phyloP scores from a whole-genome alignment of 2,329 filamentous ascomycete genomes.

The Capronia americana region DNA sequence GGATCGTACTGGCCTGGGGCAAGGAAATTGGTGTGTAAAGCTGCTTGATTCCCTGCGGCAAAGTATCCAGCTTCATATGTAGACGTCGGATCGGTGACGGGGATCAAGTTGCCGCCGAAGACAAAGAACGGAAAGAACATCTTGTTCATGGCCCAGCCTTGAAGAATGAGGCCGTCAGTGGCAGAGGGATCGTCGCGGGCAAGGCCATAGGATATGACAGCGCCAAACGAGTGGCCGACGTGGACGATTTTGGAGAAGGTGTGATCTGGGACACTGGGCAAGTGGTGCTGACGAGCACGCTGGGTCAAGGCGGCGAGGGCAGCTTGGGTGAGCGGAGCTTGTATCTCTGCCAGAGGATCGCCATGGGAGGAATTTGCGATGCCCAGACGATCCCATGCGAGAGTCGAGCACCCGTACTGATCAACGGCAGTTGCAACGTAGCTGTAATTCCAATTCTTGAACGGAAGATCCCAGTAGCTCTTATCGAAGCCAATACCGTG shows the following conservation, averaged over 20 bases:
- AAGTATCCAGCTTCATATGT: slow-evolving; percentile 62
- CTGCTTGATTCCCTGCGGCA: slow-evolving; percentile 57
- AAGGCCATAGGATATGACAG: slow-evolving; percentile 63
- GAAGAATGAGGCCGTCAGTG: slow-evolving; percentile 65
- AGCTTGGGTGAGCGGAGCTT: slow-evolving; percentile 64
- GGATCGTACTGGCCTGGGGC: slow-evolving; percentile 62
- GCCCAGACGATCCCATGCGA: slow-evolving; percentile 68
- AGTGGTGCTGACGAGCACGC: slow-evolving; percentile 41
- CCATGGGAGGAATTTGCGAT: slow-evolving; percentile 65
- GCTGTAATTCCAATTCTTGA: slow-evolving; percentile 66
- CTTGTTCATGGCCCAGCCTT: slow-evolving; percentile 63
- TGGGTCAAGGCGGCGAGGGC: slow-evolving; percentile 62
- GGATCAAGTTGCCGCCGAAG: slow-evolving; percentile 30
- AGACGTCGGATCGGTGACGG: slow-evolving; percentile 46
- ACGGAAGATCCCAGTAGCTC: slow-evolving; percentile 66
- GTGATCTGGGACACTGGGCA: slow-evolving; percentile 46
- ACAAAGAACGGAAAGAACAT: slow-evolving; percentile 51
- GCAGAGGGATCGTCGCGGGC: slow-evolving; percentile 52
- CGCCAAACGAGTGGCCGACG: slow-evolving; percentile 69
- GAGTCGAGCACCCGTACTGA: slow-evolving; percentile 63
- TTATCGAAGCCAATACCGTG: slow-evolving; percentile 49
- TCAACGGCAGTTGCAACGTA: slow-evolving; percentile 65
- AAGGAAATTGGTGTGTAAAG: slow-evolving; percentile 54
- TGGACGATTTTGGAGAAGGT: slow-evolving; percentile 57
- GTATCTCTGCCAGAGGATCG: slow-evolving; percentile 66